Conservation (phyloP, 805 yeast species). For the Wickerhamomyces sydowiorum region DNA sequence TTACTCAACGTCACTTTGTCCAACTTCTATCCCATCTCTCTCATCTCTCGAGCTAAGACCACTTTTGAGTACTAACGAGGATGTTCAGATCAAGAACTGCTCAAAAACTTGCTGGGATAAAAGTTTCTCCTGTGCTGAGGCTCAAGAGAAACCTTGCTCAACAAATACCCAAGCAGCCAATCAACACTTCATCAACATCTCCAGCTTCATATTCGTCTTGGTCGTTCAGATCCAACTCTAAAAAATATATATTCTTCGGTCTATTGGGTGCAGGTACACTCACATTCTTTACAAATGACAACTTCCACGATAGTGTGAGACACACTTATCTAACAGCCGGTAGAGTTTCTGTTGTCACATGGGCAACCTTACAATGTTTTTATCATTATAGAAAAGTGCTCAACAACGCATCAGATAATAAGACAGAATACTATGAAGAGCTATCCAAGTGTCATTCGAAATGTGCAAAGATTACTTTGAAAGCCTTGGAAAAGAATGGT, state of each 20-base stretch:
- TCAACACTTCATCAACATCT: not conserved
- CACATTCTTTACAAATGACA: slow-evolving; percentile 7
- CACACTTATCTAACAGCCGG: slow-evolving; percentile 48
- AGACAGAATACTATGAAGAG: slow-evolving; percentile 44
- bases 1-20: too few species aligned
- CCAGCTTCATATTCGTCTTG: not conserved
- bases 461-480: slow-evolving; percentile 75
- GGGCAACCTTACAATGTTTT: slow-evolving; percentile 72
- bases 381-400: slow-evolving; percentile 58
- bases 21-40: too few species aligned
- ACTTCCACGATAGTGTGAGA: slow-evolving; percentile 45
- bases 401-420: slow-evolving; percentile 33
- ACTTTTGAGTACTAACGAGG: too few species aligned
- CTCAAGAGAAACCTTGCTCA: not conserved
- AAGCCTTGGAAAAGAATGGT: slow-evolving; percentile 79
- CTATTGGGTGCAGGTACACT: not conserved
- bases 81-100: not conserved
- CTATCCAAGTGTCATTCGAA: slow-evolving; percentile 60
- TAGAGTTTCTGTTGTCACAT: slow-evolving; percentile 56
- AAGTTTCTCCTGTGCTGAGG: not conserved
- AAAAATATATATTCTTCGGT: not conserved
- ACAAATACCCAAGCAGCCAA: slow-evolving; percentile 1
- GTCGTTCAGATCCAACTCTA: not conserved
- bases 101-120: not conserved
- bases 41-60: too few species aligned